These are phyloP conservation scores for Pseudocohnilembus persalinus DNA, from an alignment of 169 alveolate species.

Conservation along the genomic window DNA sequence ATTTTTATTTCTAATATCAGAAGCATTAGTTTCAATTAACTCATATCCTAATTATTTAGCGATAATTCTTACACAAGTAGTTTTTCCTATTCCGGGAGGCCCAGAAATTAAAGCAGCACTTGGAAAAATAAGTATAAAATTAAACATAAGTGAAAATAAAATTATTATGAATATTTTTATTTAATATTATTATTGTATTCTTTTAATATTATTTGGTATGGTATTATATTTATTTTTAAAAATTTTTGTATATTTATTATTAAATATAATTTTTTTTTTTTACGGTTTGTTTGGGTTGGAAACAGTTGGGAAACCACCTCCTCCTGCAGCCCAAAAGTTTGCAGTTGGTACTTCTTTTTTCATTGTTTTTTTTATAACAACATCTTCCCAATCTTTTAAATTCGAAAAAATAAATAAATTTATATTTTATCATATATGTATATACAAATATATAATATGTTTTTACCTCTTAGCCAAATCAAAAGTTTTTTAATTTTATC, in stretches of 20 bases:
- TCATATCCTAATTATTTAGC: slow-evolving; percentile 89
- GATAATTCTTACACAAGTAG: slow-evolving; percentile 93
- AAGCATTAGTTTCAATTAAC: slow-evolving; percentile 96
- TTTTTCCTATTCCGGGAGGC: slow-evolving; percentile 99
- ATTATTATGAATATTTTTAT: too few species aligned
- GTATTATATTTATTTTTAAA: too few species aligned
- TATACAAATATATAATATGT: too few species aligned
- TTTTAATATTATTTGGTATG: too few species aligned
- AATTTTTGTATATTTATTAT: too few species aligned
- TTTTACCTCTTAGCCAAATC: neutral
- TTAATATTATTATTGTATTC: too few species aligned
- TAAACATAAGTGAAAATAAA: too few species aligned
- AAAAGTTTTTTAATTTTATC: neutral
- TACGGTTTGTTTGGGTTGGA: neutral
- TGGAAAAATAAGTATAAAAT: slow-evolving; percentile 35
- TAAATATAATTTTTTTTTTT: too few species aligned
- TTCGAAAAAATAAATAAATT: too few species aligned
- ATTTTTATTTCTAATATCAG: slow-evolving; percentile 94
- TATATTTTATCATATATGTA: too few species aligned
- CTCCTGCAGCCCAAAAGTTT: neutral
- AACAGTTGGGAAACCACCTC: neutral
- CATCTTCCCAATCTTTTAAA: neutral
- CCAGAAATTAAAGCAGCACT: slow-evolving; percentile 96
- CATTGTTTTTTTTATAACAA: neutral
- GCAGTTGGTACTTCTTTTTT: neutral